Base-by-base conservation (phyloP, 179 eudicot species). In the Silene coronaria region DNA sequence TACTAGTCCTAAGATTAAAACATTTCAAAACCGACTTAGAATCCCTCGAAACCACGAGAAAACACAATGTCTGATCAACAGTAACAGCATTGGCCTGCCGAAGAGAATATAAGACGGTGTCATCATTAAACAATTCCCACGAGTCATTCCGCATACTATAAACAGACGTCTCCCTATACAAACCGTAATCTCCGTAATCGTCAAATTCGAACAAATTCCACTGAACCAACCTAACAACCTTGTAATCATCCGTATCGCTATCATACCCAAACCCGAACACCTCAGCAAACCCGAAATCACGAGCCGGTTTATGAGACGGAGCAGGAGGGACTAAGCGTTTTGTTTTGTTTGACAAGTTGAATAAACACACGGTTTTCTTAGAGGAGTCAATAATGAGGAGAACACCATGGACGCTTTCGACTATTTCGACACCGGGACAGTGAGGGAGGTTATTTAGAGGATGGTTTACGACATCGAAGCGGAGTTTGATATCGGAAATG, bases 241-340 rank as follows among this genome's bases (percentile, higher is more conserved):
- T 6, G 24, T 34, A 46, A 48, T 45, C 60, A 62, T 26, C 67
- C n/a, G 26, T 2, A 14, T 3, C 4, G 14, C 61, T 42, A 11
- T 74, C 77, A 48, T 61, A 74, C 16, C 69, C 67, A 6, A 73
- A 73, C 34, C 67, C 76, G 22, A 34, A 34, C 8, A 34, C 38
- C 38, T 3, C 38, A 5, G 6, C 8, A 34, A 34, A 8, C 0
- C 8, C 6, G 6, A 34, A 34, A 7, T 0, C 38, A 5, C 0
- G 6, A 34, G 38, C 38, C 8, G 38, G 38, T 34, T 34, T 34
- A 34, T 8, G 24, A 32, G n/a, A 24, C 3, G 67, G n/a, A n/a
- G 22, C 11, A 3, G 70, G 23, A 0, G 76, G 76, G 16, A 74
- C 17, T 11, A 53, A 55, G 11, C 42, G 57, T 19, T 26, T 42